phyloP scores from a whole-genome alignment of 139 green algal genomes.

The Yamagishiella unicocca region DNA sequence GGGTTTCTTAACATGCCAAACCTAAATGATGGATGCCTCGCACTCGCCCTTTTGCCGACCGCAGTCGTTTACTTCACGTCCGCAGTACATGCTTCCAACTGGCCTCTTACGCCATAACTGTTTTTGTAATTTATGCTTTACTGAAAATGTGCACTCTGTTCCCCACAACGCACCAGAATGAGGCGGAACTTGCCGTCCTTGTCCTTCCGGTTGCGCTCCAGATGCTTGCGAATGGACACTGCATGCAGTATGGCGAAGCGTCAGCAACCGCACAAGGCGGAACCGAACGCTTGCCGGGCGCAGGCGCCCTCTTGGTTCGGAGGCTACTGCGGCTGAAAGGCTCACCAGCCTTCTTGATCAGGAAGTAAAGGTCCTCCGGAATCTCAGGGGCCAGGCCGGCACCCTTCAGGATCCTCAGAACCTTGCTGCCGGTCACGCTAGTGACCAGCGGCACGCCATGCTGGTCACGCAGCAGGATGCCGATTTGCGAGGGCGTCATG shows the following conservation, averaged over 20 bases:
- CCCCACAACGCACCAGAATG: slow-evolving; percentile 72
- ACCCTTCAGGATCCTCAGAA: slow-evolving; percentile 98
- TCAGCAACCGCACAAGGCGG: slow-evolving; percentile 38
- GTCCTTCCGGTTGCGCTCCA: slow-evolving; percentile 98
- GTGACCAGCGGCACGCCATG: slow-evolving; percentile 92
- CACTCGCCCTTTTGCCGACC: too few species aligned
- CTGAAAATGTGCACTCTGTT: too few species aligned
- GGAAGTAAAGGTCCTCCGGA: slow-evolving; percentile 98
- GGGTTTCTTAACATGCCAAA: too few species aligned
- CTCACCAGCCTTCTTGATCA: slow-evolving; percentile 98
- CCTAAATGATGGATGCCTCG: too few species aligned
- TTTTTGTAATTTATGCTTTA: too few species aligned
- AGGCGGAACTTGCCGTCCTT: slow-evolving; percentile 90
- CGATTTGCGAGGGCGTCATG: slow-evolving; percentile 97
- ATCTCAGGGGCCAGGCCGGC: slow-evolving; percentile 94
- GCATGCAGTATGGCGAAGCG: slow-evolving; percentile 51
- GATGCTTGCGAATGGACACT: slow-evolving; percentile 97
- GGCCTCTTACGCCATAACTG: too few species aligned
- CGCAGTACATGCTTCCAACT: too few species aligned
- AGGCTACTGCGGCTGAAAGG: background rate
- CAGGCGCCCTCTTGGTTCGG: slow-evolving; percentile 26
- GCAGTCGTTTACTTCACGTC: too few species aligned
- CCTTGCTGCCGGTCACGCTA: slow-evolving; percentile 94
- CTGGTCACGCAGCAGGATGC: slow-evolving; percentile 95
- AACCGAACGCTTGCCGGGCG: slow-evolving; percentile 42